These are phyloP conservation scores for Maudiozyma barnettii DNA, from an alignment of 805 yeast species.

Conservation along the genomic window DNA sequence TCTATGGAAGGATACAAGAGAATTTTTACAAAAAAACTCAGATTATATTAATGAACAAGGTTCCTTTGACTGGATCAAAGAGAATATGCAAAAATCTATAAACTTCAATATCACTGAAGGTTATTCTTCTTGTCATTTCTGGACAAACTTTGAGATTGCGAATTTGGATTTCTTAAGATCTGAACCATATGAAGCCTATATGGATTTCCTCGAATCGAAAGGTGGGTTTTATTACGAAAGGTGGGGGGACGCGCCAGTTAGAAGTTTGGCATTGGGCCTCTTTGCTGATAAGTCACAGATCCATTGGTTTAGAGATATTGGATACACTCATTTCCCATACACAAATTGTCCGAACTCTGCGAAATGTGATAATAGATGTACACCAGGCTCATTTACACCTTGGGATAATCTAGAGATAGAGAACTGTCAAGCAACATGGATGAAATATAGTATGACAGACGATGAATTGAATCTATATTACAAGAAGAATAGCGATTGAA, in stretches of 20 bases:
- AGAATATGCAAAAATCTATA: constrained; percentile 43
- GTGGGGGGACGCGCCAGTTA: constrained; percentile 94
- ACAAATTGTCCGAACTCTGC: constrained; percentile 61
- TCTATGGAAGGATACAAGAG: constrained; percentile 63
- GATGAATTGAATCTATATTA: constrained; percentile 21
- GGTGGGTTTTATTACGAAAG: constrained; percentile 86
- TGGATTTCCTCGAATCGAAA: constrained; percentile 49
- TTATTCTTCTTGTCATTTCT: constrained; percentile 67
- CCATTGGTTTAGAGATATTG: constrained; percentile 85
- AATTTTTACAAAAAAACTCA: constrained; percentile 54
- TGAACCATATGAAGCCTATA: constrained; percentile 58
- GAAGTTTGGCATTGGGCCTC: constrained; percentile 60
- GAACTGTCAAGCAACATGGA: constrained; percentile 70
- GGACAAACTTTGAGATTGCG: constrained; percentile 85
- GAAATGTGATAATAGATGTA: constrained; percentile 40
- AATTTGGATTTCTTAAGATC: constrained; percentile 71
- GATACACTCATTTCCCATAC: constrained; percentile 69
- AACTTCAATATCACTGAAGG: constrained; percentile 36
- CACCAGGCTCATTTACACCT: constrained; percentile 44
- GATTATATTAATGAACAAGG: constrained; percentile 43
- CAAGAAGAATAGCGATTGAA: neutral
- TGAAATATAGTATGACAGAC: constrained; percentile 34
- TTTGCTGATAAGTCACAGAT: constrained; percentile 60
- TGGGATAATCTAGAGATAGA: constrained; percentile 49
- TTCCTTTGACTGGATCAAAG: constrained; percentile 54